Evolutionary conservation across 768 basidiomycete species (phyloP), one percentile per base, ranked within the genome.

Genomic region (Suillus subaureus): DNA sequence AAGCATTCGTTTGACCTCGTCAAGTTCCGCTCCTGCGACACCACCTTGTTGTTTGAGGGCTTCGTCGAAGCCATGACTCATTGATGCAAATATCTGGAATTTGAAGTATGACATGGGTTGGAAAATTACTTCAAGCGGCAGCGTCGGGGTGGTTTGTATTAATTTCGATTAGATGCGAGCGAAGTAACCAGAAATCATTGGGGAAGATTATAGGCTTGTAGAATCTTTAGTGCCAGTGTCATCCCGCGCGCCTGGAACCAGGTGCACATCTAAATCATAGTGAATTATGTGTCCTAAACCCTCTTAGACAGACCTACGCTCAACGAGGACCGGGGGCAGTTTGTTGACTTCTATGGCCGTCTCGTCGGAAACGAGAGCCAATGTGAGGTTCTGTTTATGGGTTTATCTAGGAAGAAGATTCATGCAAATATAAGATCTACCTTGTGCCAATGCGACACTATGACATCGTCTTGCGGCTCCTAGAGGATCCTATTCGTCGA

Each of bases 1-100:
- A 57, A 99, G 79, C 91, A 97, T 97, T 64, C 95, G 84, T 80
- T 99, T 99, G 71, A 99, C 79, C 80, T 98, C 97, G 75, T 99
- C 97, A 51, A 99, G 76, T 75, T 99, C 97, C 35, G 87, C 85
- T 13, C 80, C 80, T 35, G 82, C 82, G 2, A 80, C 80, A 16
- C 83, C 83, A 23, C 89, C 88, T 70, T 92, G 89, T 67, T 90
- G 85, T 74, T 90, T 88, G n/a, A 87, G 84, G 21, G 93, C 92
- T 75, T 96, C 92, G 52, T 93, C 88, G 76, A 98, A 96, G 3
- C 94, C 89, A 58, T 87, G 87, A 33, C 92, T 89, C 87, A 98
- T 87, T 2, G 90, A 85, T 0, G 93, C 87, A 73, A 91, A 94
- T 13, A 96, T 74, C 72, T 95, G 91, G 81, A 96, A 96, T 77